Conservation (phyloP, 2,329 filamentous ascomycete genomes). For the Colletotrichum graminicola region DNA sequence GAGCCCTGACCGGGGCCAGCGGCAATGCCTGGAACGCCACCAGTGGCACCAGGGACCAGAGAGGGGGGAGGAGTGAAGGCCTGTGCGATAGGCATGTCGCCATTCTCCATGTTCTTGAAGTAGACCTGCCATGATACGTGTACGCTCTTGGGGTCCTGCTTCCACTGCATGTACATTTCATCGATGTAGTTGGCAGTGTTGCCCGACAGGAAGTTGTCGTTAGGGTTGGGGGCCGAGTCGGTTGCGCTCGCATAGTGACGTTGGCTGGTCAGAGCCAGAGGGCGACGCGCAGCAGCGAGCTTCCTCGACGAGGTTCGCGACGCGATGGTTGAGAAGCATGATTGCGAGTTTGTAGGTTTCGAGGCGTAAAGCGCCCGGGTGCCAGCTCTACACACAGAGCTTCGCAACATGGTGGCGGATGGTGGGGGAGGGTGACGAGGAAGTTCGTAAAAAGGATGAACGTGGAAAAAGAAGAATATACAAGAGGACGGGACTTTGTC, state of each 20-base stretch:
- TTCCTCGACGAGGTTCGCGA: conserved; percentile 58
- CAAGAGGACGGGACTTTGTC: conserved; percentile 28
- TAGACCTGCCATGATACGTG: conserved; percentile 99
- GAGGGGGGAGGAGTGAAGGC: conserved; percentile 97
- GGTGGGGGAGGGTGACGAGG: conserved; percentile 10
- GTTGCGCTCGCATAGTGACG: conserved; percentile 68
- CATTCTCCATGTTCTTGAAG: conserved; percentile 99
- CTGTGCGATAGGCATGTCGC: conserved; percentile 97
- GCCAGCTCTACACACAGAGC: conserved; percentile 74
- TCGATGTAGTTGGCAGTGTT: conserved; percentile 99
- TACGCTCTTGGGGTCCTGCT: conserved; percentile 90
- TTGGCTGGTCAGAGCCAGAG: conserved; percentile 63
- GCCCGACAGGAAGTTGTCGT: conserved; percentile 95
- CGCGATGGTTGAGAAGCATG: conserved; percentile 57
- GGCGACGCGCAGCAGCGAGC: conserved; percentile 61
- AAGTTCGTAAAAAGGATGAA: conserved; percentile 10
- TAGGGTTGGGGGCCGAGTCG: conserved; percentile 76
- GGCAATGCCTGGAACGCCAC: conserved; percentile 79
- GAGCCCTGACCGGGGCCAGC: conserved; percentile 77
- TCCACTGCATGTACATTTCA: conserved; percentile 99
- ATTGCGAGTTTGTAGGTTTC: conserved; percentile 56
- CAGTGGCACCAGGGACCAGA: conserved; percentile 84
- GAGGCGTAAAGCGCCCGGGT: conserved; percentile 71
- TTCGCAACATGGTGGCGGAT: conserved; percentile 74
- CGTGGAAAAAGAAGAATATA: conserved; percentile 26